Conservation (phyloP, 2,329 filamentous ascomycete genomes). For the Ophidiomyces ophidiicola region DNA sequence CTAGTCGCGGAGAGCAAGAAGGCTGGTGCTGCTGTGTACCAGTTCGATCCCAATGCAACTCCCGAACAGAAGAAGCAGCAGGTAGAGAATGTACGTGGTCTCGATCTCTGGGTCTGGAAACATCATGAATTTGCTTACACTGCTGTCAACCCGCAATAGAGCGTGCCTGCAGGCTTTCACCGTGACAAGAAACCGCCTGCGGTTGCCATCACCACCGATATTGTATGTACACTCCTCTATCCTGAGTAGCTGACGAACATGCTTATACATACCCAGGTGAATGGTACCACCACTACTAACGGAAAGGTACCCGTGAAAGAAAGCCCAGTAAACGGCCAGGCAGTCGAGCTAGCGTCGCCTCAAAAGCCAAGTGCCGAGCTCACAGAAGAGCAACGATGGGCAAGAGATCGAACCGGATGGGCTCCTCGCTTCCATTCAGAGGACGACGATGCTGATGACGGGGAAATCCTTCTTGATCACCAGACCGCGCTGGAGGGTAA, state of each 20-base stretch:
- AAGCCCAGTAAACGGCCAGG: conserved; percentile 38
- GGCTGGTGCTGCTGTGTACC: conserved; percentile 66
- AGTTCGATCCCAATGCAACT: conserved; percentile 76
- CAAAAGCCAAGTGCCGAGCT: conserved; percentile 39
- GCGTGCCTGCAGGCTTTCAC: conserved; percentile 41
- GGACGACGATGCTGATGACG: conserved; percentile 41
- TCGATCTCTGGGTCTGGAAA: not conserved
- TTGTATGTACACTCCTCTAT: conserved; percentile 33
- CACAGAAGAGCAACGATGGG: conserved; percentile 45
- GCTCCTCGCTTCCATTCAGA: conserved; percentile 63
- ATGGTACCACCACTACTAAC: conserved; percentile 55
- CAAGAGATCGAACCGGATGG: conserved; percentile 63
- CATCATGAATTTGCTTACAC: not conserved
- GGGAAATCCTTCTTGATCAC: conserved; percentile 68
- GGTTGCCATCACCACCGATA: conserved; percentile 58
- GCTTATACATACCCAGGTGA: conserved; percentile 38
- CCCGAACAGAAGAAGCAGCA: conserved; percentile 75
- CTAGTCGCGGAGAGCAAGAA: conserved; percentile 67
- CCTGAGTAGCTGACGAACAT: not conserved
- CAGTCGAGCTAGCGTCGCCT: conserved; percentile 39
- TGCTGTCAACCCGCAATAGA: conserved; percentile 8
- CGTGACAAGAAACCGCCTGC: conserved; percentile 34
- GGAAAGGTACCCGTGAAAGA: conserved; percentile 48
- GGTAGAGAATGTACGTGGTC: conserved; percentile 54
- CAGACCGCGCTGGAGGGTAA: conserved; percentile 74